Evolutionary conservation across 2,329 filamentous ascomycete genomes (phyloP), one percentile per base, ranked within the genome.

Genomic region (Scolecobasidium constrictum): DNA sequence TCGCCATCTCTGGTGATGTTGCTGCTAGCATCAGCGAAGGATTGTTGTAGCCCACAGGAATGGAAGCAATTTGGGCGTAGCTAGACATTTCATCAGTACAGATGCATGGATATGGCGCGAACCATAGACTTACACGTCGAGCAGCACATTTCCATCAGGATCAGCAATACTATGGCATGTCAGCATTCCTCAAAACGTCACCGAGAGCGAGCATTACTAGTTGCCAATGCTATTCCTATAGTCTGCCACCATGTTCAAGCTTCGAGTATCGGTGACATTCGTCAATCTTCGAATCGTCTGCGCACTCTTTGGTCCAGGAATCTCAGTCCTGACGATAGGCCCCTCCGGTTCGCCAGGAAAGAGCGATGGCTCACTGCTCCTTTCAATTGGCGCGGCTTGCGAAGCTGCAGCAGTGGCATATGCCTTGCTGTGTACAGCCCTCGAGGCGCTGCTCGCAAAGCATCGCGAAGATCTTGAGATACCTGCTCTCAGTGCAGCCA

Each of bases 1-100:
- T 79, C 55, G 78, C 68, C 85, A 94, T 93, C 55, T 88, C 82
- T 18, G 81, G 78, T 44, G 81, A 82, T 48, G 75, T 73, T 19
- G 85, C 83, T 23, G 80, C 78, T 53, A 78, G 71, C 51, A 76
- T 68, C 48, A 94, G 74, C 50, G 72, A 65, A 5, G 85, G 80
- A 68, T 94, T 94, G 73, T 90, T 94, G 75, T 94, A 94, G 47
- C 87, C 87, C 36, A 94, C 72, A 3, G 87, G 84, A 53, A 94
- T 94, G 34, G 86, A 94, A 49, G 87, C 87, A 57, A 94, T 94
- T 65, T 94, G 87, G 40, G 87, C 84, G 58, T 90, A 90, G 46
- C 80, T 83, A 50, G 45, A 44, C 16, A 15, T 21, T 20, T 16
- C 4, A 28, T 31, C 9, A n/a, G n/a, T 9, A n/a, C 9, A 9